These are phyloP conservation scores for Capillidium rhysosporum DNA, from an alignment of 371 early-diverging fungal species.

Conservation along the genomic window DNA sequence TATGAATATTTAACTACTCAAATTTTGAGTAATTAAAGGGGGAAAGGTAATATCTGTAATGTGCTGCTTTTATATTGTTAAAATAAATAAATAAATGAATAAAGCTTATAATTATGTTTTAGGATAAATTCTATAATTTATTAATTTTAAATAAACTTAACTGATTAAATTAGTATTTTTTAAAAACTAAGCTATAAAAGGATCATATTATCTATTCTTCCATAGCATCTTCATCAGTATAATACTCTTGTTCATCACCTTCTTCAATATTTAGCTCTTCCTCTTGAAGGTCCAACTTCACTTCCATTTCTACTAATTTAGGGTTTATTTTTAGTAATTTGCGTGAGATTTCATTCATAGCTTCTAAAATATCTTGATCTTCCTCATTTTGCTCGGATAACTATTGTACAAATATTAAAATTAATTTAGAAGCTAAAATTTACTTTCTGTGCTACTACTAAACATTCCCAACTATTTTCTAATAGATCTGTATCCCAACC, in stretches of 20 bases:
- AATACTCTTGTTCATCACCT: constrained; percentile 11
- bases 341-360: constrained; percentile 36
- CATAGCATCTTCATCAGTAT: constrained; percentile 17
- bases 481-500: constrained; percentile 28
- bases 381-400: constrained; percentile 32
- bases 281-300: constrained; percentile 13
- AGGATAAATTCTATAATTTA: no score
- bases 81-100: no score
- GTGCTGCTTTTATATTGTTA: no score
- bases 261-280: constrained; percentile 14
- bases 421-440: constrained; percentile 6
- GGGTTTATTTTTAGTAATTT: constrained; percentile 25
- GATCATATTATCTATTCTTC: constrained; percentile 10
- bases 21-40: no score
- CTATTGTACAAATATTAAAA: constrained; percentile 15
- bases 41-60: no score
- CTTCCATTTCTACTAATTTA: constrained; percentile 18
- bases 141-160: no score
- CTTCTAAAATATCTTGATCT: constrained; percentile 43
- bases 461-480: constrained; percentile 56
- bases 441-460: constrained; percentile 51
- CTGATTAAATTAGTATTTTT: no score
- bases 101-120: no score
- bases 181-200: no score
- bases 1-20: no score